These are phyloP conservation scores for Trametes villosa DNA, from an alignment of 768 basidiomycete species.

Conservation along the genomic window DNA sequence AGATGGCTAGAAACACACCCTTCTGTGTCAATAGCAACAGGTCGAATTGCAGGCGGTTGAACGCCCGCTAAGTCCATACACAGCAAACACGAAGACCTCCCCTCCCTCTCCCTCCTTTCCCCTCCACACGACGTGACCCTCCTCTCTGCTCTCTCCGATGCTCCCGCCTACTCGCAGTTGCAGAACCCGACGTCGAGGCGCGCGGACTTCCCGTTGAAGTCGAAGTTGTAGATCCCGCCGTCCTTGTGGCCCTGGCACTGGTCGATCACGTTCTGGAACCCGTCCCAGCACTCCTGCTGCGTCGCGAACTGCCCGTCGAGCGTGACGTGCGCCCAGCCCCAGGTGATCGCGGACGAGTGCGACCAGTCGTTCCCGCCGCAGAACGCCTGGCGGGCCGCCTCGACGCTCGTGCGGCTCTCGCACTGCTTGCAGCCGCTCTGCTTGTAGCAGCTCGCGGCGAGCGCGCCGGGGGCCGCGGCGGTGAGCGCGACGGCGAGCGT, in stretches of 20 bases:
- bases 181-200: conserved; percentile 4
- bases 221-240: background rate
- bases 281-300: conserved; percentile 4
- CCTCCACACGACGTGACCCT: background rate
- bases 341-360: too few relatives aligned
- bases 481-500: conserved; percentile 1
- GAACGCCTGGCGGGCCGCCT: too few relatives aligned
- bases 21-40: too few relatives aligned
- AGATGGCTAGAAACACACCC: too few relatives aligned
- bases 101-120: background rate
- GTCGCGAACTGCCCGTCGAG: conserved; percentile 1
- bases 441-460: background rate
- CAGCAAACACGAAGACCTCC: background rate
- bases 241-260: conserved; percentile 4
- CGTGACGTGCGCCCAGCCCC: background rate
- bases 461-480: background rate
- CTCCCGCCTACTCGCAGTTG: conserved; percentile 1
- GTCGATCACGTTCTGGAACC: conserved; percentile 2
- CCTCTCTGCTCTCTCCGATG: background rate
- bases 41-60: too few relatives aligned
- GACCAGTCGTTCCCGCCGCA: too few relatives aligned
- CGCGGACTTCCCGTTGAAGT: background rate
- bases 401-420: too few relatives aligned
- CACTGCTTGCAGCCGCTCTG: background rate
- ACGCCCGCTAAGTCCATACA: too few relatives aligned